Evolutionary conservation across 176 grass and related monocot species (phyloP), one percentile per base, ranked within the genome.

Genomic region (Musa schizocarpa): DNA sequence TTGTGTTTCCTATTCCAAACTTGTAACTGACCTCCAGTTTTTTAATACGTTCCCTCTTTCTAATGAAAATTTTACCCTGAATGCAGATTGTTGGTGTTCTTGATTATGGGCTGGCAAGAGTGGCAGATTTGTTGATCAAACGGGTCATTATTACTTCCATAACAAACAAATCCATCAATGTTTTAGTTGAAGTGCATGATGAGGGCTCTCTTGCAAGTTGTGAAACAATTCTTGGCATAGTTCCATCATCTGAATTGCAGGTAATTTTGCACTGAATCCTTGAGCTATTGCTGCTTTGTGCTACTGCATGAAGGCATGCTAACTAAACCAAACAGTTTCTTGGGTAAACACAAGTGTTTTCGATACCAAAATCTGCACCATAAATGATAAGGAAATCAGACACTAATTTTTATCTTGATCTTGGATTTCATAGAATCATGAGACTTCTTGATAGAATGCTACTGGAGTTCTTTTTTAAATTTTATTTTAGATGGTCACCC

Each of bases 21-120:
- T 23, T 9, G 13, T 16, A 65, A 62, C 54, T 73, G 27, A 9
- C 5, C 22, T 59, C 53, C 56, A 23, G 54, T 25, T 19, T 75
- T 50, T 63, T 27, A 2, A 53, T 52, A 76, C 53, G 71, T 17
- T 50, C 12, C 56, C 48, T 80, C 53, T 68, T 75, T 54, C 56
- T 75, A 21, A 10, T 85, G 73, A 76, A 13, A 83, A 52, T 57
- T 76, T 54, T 75, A 11, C 83, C 50, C 13, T 65, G 73, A 79
- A 65, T 76, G 75, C 86, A 98, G 94, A 81, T 87, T 76, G 72
- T 91, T 63, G 84, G 81, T 80, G 84, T 80, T 50, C 59, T 98
- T 74, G 90, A 87, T 52, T 93, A 98, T 93, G 94, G 94, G 71
- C 84, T 98, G 80, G 84, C 84, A 82, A 93, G 87, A 76, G 69